phyloP scores from a whole-genome alignment of 345 rosid genomes.

The Gossypium longicalyx region DNA sequence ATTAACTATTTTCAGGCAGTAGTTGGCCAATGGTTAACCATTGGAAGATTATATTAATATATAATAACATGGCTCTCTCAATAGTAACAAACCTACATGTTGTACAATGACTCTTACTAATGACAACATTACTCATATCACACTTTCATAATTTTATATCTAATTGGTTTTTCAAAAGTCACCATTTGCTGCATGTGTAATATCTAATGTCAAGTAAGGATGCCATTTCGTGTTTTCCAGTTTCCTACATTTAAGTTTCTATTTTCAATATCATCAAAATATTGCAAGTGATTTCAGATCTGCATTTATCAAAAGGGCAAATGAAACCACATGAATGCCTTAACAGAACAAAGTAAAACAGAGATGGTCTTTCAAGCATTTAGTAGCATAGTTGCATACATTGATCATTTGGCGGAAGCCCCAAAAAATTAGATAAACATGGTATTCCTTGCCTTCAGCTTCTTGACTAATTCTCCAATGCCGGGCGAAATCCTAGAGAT shows the following conservation, averaged over 20 bases:
- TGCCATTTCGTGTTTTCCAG: not conserved
- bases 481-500: slow-evolving; percentile 75
- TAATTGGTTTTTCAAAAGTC: not conserved
- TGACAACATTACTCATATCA: not conserved
- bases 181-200: not conserved
- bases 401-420: slow-evolving; percentile 98
- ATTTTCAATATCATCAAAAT: not conserved
- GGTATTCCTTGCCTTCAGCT: slow-evolving; percentile 58
- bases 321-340: not conserved
- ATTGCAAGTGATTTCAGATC: not conserved
- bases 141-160: not conserved
- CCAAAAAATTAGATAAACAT: slow-evolving; percentile 84
- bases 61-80: not conserved
- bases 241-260: not conserved
- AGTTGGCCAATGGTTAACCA: not conserved
- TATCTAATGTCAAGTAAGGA: slow-evolving; percentile 1
- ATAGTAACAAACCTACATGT: not conserved
- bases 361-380: not conserved
- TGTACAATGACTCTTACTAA: not conserved
- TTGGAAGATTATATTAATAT: not conserved
- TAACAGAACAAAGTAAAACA: slow-evolving; percentile 7
- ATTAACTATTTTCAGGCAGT: not conserved
- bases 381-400: slow-evolving; percentile 42
- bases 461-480: slow-evolving; percentile 66
- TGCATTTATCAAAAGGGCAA: not conserved